These are phyloP conservation scores for Tricharina praecox DNA, from an alignment of 495 filamentous ascomycete species.

Conservation along the genomic window DNA sequence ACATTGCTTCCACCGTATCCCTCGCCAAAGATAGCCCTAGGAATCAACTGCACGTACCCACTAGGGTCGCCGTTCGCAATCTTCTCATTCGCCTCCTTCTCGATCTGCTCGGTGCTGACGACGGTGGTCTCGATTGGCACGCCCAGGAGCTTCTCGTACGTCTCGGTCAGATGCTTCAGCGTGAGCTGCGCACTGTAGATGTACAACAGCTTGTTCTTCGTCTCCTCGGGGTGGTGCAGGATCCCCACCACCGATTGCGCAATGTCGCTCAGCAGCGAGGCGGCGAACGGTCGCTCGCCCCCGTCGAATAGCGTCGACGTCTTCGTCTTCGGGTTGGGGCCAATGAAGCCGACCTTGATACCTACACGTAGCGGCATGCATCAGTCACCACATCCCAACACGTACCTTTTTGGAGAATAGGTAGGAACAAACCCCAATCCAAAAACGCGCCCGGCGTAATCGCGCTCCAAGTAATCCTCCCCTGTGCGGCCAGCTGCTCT, in stretches of 20 bases:
- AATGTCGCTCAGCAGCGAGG: slow-evolving; percentile 9
- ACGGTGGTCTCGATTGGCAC: slow-evolving; percentile 17
- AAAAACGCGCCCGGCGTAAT: slow-evolving; percentile 6
- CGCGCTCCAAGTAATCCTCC: slow-evolving; percentile 5
- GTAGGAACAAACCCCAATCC: slow-evolving; percentile 21
- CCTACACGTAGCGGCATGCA: no score
- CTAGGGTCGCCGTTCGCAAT: slow-evolving; percentile 30
- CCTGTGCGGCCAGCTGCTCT: slow-evolving; percentile 1
- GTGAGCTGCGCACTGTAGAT: slow-evolving; percentile 33
- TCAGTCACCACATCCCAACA: no score
- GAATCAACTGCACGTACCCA: slow-evolving; percentile 30
- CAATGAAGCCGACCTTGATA: slow-evolving; percentile 11
- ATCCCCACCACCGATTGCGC: slow-evolving; percentile 10
- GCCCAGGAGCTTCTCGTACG: slow-evolving; percentile 35
- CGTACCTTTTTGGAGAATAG: no score
- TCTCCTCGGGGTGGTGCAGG: slow-evolving; percentile 13
- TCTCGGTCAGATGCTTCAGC: slow-evolving; percentile 37
- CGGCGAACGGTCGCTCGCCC: slow-evolving; percentile 4
- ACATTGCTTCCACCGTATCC: slow-evolving; percentile 30
- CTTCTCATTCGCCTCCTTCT: slow-evolving; percentile 32
- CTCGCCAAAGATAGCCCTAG: slow-evolving; percentile 29
- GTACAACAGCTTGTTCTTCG: slow-evolving; percentile 16
- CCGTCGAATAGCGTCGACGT: slow-evolving; percentile 15
- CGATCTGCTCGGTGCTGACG: slow-evolving; percentile 30
- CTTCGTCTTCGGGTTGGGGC: slow-evolving; percentile 9